A percentile compares a stretch with the other conserved stretches of the same genome.
These are phyloP conservation scores for Fagopyrum tataricum DNA, from an alignment of 148 eudicot genomes.

Conservation along the genomic window DNA sequence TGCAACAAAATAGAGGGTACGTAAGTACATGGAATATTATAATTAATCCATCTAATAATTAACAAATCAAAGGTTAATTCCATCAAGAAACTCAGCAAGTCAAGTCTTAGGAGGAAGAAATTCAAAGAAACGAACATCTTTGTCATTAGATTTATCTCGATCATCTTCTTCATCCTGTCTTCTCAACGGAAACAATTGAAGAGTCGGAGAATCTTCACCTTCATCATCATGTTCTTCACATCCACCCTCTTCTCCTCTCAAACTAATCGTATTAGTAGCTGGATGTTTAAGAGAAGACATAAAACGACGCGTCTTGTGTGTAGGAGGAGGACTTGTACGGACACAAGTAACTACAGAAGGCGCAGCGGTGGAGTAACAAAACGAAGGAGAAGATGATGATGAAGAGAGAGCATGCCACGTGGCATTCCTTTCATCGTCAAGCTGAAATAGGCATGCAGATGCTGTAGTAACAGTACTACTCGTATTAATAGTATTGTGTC, in stretches of 20 bases:
- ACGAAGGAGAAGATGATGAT: constrained; percentile 15
- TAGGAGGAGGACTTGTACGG: constrained; percentile 13
- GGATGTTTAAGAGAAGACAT: background rate
- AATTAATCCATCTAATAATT: background rate
- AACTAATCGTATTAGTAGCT: background rate
- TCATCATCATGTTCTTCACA: background rate
- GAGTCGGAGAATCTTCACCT: constrained; percentile 21
- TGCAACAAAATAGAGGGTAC: background rate
- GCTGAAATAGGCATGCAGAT: background rate
- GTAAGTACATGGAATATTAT: background rate
- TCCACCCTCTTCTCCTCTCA: background rate
- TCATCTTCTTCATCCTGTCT: constrained; percentile 7
- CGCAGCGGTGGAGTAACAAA: background rate
- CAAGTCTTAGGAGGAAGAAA: constrained; percentile 11
- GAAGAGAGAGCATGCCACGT: constrained; percentile 41
- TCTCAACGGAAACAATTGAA: constrained; percentile 37
- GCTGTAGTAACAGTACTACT: background rate
- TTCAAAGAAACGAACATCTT: constrained; percentile 9
- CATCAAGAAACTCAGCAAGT: background rate
- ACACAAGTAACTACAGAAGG: background rate
- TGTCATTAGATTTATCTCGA: background rate
- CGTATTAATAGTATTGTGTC: constrained; percentile 16
- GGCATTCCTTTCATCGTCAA: constrained; percentile 41
- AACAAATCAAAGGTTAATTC: background rate
- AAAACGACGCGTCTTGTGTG: constrained; percentile 7